Conservation (phyloP, 2,329 filamentous ascomycete genomes). For the Fusarium sp. region DNA sequence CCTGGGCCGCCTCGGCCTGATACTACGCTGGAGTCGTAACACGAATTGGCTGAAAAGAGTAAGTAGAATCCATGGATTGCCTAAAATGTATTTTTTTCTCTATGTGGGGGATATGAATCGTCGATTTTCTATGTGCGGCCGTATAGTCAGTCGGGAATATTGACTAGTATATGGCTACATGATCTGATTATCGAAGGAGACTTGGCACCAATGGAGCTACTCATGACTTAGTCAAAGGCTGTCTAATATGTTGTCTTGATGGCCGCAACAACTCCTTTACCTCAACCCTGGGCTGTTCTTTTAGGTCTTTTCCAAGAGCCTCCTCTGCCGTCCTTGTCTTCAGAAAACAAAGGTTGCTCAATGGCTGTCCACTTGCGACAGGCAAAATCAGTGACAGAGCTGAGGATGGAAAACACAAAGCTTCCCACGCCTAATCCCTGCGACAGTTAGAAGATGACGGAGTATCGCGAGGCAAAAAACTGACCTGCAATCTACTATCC, state of each 20-base stretch:
- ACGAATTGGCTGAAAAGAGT: neutral
- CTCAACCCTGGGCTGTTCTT: neutral
- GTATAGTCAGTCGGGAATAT: accelerated
- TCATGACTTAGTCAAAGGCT: neutral
- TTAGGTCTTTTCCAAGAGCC: neutral
- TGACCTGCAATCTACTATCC: no score
- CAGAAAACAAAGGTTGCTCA: neutral
- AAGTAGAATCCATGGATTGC: neutral
- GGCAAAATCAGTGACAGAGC: no score
- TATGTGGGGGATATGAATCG: accelerated
- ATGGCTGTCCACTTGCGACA: no score
- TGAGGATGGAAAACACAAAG: no score
- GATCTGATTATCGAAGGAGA: neutral
- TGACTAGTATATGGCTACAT: neutral
- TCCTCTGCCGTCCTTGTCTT: neutral
- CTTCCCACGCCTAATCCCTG: no score
- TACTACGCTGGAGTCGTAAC: neutral
- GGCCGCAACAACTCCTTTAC: neutral
- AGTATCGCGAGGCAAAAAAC: no score
- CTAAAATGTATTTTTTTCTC: accelerated
- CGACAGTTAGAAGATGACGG: no score
- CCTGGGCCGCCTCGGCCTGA: neutral
- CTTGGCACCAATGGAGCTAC: neutral
- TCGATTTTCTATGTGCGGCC: accelerated
- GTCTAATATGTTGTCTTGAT: accelerated